Conservation (phyloP, 2,329 filamentous ascomycete genomes). For the Pezizomycotina sp. region DNA sequence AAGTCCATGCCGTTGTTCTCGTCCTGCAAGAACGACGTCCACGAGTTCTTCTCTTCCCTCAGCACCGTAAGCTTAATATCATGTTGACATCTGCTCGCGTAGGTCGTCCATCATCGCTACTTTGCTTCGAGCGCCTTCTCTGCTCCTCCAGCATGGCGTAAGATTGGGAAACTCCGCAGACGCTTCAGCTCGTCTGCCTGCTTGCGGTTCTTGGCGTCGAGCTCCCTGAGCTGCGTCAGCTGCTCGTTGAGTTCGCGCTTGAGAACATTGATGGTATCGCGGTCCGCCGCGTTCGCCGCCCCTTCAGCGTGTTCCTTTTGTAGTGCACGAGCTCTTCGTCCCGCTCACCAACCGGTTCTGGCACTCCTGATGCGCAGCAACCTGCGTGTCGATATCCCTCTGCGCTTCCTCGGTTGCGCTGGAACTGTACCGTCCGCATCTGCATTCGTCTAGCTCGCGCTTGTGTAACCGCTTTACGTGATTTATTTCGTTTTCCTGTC, state of each 20-base stretch:
- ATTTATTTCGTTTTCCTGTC: conserved; percentile 6
- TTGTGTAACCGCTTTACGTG: conserved; percentile 4
- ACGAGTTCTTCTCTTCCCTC: conserved; percentile 73
- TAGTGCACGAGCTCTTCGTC: conserved; percentile 9
- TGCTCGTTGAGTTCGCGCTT: conserved; percentile 81
- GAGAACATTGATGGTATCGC: conserved; percentile 69
- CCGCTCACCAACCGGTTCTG: conserved; percentile 7
- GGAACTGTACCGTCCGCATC: conserved; percentile 3
- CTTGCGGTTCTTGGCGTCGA: conserved; percentile 67
- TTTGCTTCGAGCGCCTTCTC: conserved; percentile 63
- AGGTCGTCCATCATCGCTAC: conserved; percentile 58
- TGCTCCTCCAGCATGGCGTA: conserved; percentile 91
- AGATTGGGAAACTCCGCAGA: conserved; percentile 60
- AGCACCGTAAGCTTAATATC: conserved; percentile 69
- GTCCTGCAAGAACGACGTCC: conserved; percentile 68
- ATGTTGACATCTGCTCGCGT: conserved; percentile 61
- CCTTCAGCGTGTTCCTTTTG: conserved; percentile 32
- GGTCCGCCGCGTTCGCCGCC: conserved; percentile 74
- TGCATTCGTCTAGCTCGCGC: conserved; percentile 11
- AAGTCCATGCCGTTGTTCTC: conserved; percentile 54
- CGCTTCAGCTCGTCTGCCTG: conserved; percentile 66
- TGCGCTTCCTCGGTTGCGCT: conserved; percentile 3
- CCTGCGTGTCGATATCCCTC: conserved; percentile 4
- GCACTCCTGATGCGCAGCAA: conserved; percentile 2
- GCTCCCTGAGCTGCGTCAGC: conserved; percentile 69